Conservation (phyloP, 805 yeast genomes). For the Metschnikowia shivogae region DNA sequence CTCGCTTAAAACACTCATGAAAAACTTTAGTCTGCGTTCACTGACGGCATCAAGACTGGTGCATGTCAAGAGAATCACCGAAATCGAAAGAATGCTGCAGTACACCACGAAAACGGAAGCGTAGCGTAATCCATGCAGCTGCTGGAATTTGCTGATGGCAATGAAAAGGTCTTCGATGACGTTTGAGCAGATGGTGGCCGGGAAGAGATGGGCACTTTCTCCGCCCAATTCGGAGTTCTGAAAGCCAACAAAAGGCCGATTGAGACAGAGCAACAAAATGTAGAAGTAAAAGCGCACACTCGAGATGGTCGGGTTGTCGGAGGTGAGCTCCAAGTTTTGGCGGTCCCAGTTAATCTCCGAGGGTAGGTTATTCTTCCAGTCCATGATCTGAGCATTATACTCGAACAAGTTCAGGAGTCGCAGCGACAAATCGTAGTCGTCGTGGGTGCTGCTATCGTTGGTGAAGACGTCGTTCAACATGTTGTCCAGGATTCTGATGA, state of each 20-base stretch:
- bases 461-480: slow-evolving; percentile 44
- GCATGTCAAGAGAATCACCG: slow-evolving; percentile 36
- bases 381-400: slow-evolving; percentile 46
- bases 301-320: slow-evolving; percentile 51
- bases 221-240: slow-evolving; percentile 11
- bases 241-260: slow-evolving; percentile 53
- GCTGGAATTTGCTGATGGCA: slow-evolving; percentile 35
- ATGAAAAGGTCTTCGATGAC: slow-evolving; percentile 41
- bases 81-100: slow-evolving; percentile 43
- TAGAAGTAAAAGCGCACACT: slow-evolving; percentile 56
- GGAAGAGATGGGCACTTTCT: slow-evolving; percentile 21
- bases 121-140: slow-evolving; percentile 36
- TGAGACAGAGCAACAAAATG: slow-evolving; percentile 53
- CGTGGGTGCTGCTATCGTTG: slow-evolving; percentile 24
- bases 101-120: slow-evolving; percentile 47
- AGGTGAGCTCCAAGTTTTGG: slow-evolving; percentile 33
- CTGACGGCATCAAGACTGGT: slow-evolving; percentile 25
- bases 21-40: slow-evolving; percentile 31
- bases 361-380: slow-evolving; percentile 52
- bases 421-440: slow-evolving; percentile 41
- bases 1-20: slow-evolving; percentile 38
- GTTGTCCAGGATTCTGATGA: slow-evolving; percentile 43
- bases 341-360: slow-evolving; percentile 48
- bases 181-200: slow-evolving; percentile 32
- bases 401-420: slow-evolving; percentile 35